phyloP scores from a whole-genome alignment of 495 filamentous ascomycete genomes.

The Aspergillus baeticus region DNA sequence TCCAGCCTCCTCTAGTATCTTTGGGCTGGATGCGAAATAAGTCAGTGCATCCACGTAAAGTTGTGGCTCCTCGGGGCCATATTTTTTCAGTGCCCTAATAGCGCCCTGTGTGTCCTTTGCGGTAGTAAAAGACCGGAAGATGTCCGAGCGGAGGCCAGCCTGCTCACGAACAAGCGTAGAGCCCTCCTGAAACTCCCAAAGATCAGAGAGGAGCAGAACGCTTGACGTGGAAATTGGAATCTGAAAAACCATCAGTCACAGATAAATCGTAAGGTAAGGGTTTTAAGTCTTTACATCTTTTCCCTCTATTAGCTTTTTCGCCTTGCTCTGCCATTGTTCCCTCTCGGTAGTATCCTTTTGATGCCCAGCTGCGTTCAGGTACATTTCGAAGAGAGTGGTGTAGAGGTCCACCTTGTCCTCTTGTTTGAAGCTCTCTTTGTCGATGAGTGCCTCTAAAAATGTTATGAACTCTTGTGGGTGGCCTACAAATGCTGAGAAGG shows the following conservation, averaged over 20 bases:
- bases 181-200: conserved; percentile 86
- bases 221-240: conserved; percentile 92
- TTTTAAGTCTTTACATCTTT: conserved; percentile 53
- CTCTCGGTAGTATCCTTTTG: conserved; percentile 64
- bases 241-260: conserved; percentile 36
- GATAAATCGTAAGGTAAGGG: background rate
- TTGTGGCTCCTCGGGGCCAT: conserved; percentile 87
- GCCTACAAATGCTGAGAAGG: conserved; percentile 96
- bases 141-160: conserved; percentile 88
- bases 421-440: conserved; percentile 62
- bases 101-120: conserved; percentile 90
- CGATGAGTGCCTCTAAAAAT: conserved; percentile 83
- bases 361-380: conserved; percentile 81
- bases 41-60: conserved; percentile 90
- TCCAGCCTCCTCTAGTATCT: conserved; percentile 82
- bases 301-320: conserved; percentile 76
- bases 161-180: conserved; percentile 92
- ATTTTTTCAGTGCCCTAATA: conserved; percentile 83
- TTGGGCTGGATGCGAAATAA: conserved; percentile 85
- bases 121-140: conserved; percentile 94
- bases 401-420: conserved; percentile 82
- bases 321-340: conserved; percentile 84
- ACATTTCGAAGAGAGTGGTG: conserved; percentile 97
- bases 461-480: conserved; percentile 85
- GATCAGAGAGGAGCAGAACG: conserved; percentile 85